A percentile compares a stretch with the other conserved stretches of the same genome.
Evolutionary conservation across 768 basidiomycete species (phyloP).

Genomic region (Xerocomus spinulosus): DNA sequence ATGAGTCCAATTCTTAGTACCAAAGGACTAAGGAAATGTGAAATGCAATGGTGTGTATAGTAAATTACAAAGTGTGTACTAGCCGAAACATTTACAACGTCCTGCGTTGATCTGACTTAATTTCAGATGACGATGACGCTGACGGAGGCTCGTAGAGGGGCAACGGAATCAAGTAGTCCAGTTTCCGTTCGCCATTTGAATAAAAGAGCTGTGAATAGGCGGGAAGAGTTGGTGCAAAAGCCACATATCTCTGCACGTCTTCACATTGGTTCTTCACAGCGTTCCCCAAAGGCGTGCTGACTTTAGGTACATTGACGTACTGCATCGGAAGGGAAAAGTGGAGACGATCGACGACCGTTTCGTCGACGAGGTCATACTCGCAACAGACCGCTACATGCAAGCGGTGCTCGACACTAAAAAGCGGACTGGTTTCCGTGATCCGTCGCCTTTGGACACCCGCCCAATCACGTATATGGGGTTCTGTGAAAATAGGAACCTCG

Average conservation of each 20-base stretch:
- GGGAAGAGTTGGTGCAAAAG: slow-evolving; percentile 43
- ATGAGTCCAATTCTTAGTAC: too few species aligned
- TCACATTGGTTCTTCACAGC: slow-evolving; percentile 1
- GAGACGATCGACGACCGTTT: slow-evolving; percentile 22
- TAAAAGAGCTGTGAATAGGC: slow-evolving; percentile 78
- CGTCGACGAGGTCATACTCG: slow-evolving; percentile 46
- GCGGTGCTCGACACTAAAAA: slow-evolving; percentile 54
- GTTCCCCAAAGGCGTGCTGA: not conserved
- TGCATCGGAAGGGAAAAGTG: slow-evolving; percentile 45
- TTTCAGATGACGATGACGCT: slow-evolving; percentile 2
- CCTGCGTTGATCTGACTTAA: slow-evolving; percentile 5
- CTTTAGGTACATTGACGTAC: slow-evolving; percentile 43
- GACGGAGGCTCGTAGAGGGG: slow-evolving; percentile 55
- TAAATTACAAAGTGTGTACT: not conserved
- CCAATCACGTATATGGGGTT: slow-evolving; percentile 23
- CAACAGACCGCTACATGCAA: slow-evolving; percentile 50
- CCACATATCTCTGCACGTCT: slow-evolving; percentile 12
- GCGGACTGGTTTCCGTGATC: slow-evolving; percentile 48
- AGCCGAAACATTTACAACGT: slow-evolving; percentile 2
- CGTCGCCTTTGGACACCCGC: slow-evolving; percentile 32
- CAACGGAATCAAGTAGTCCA: slow-evolving; percentile 59
- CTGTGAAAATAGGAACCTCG: slow-evolving; percentile 17
- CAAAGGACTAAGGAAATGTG: slow-evolving; percentile 2
- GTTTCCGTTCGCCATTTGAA: slow-evolving; percentile 64
- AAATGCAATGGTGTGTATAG: too few species aligned